Base-by-base conservation (phyloP, 495 filamentous ascomycete species). In the Penicillium pancosmium region DNA sequence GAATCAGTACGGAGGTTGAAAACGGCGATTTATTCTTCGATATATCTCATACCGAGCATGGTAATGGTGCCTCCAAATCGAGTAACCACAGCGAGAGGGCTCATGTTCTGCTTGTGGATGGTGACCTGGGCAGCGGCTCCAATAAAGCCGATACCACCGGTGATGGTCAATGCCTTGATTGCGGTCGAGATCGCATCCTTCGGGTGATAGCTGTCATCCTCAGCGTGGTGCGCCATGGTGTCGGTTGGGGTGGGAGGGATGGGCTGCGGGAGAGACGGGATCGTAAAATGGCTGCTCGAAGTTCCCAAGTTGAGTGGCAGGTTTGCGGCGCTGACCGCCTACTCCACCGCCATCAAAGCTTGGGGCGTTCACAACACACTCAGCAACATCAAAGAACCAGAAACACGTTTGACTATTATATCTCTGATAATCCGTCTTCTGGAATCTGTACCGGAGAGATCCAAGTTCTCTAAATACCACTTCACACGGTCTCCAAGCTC, bases 121-220 rank as follows among this genome's bases (percentile, higher is more conserved):
- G 92, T 88, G 75, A 95, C 97, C 77, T 92, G 91, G 51, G 93
- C 79, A 31, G 90, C 89, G 5, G 93, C 87, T 52, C 87, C 67
- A 68, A 90, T 78, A 43, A 88, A 72, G 62, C 94, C 95, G 44
- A 83, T 82, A 46, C 77, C 74, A 69, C 87, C 89, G 52, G 83
- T 84, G 57, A 91, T 69, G 59, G 84, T 58, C 38, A 84, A 86
- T 52, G 86, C 82, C 64, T 84, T 84, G 68, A 91, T 70, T 27
- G 88, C 81, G 40, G 80, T 78, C 52, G 76, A 71, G 59, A 98
- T 75, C 59, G 93, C 87, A 84, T 97, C 93, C 69, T 88, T 83
- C 50, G 89, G 88, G 46, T 90, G 86, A 72, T 92, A 95, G 61
- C 66, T 66, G 57, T 82, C 76, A 58, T 83, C 80, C 71, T 80